A percentile compares a stretch with the other conserved stretches of the same genome.
phyloP scores from a whole-genome alignment of 2,329 filamentous ascomycete genomes.

The Didymella pomorum region DNA sequence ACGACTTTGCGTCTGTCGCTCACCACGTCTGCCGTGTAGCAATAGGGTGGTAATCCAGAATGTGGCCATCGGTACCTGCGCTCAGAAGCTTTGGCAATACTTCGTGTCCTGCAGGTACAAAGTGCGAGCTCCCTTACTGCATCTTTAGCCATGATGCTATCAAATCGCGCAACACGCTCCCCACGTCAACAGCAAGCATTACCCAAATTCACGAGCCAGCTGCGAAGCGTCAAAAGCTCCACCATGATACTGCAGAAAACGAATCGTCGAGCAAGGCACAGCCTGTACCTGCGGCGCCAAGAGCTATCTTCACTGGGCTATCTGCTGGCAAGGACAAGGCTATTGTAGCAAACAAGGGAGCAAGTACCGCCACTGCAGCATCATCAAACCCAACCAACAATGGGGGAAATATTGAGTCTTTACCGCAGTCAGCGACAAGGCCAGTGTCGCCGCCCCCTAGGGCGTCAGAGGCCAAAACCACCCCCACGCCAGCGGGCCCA shows the following conservation, averaged over 20 bases:
- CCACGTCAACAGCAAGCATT: constrained; percentile 9
- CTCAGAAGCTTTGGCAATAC: constrained; percentile 38
- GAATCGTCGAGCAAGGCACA: not conserved
- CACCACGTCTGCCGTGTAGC: constrained; percentile 5
- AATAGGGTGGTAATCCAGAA: constrained; percentile 19
- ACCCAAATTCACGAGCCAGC: constrained; percentile 24
- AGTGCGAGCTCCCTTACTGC: constrained; percentile 64
- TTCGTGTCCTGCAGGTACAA: constrained; percentile 59
- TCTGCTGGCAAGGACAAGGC: constrained; percentile 28
- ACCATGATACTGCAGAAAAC: constrained; percentile 24
- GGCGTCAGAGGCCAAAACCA: constrained; percentile 21
- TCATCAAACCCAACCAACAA: constrained; percentile 13
- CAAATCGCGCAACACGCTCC: constrained; percentile 12
- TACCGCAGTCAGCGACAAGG: constrained; percentile 38
- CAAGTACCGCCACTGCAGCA: constrained; percentile 6
- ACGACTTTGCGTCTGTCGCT: constrained; percentile 3
- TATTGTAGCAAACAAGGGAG: constrained; percentile 15
- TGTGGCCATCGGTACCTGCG: constrained; percentile 43
- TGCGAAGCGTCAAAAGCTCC: constrained; percentile 45
- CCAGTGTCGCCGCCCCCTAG: constrained; percentile 45
- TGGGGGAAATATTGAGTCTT: constrained; percentile 9
- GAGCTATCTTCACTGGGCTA: constrained; percentile 36
- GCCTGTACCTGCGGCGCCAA: constrained; percentile 17
- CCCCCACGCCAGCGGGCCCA: constrained; percentile 52
- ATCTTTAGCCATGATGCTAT: constrained; percentile 64